Evolutionary conservation across 2,329 filamentous ascomycete species (phyloP).

Genomic region (Alternaria rosae): DNA sequence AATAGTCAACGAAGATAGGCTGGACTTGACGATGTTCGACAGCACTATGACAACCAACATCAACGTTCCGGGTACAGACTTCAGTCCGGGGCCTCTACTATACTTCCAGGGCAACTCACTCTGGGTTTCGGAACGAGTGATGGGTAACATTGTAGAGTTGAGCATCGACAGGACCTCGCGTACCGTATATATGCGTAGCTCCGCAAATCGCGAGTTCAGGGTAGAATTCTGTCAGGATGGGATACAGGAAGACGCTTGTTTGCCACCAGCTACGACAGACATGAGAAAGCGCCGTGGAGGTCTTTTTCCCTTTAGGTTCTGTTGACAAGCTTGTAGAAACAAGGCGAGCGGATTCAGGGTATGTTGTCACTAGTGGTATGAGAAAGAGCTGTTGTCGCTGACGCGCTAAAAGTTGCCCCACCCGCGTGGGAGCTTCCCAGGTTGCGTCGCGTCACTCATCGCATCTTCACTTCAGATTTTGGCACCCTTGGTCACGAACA

Average conservation of each 20-base stretch:
- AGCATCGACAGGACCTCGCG: background rate
- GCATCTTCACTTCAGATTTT: background rate
- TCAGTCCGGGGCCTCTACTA: background rate
- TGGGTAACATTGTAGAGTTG: background rate
- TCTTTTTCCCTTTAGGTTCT: background rate
- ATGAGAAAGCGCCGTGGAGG: background rate
- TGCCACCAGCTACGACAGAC: background rate
- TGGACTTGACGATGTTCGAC: background rate
- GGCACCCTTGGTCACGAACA: background rate
- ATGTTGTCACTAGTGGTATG: background rate
- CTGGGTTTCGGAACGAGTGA: background rate
- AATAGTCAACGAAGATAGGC: background rate
- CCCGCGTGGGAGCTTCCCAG: background rate
- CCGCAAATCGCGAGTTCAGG: background rate
- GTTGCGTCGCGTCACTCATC: background rate
- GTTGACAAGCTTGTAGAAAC: background rate
- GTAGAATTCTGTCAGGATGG: background rate
- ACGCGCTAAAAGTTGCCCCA: constrained; percentile 1
- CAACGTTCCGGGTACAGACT: background rate
- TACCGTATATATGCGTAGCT: background rate
- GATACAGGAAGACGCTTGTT: background rate
- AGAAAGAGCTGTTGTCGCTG: background rate
- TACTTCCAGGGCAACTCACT: background rate
- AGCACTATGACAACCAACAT: background rate
- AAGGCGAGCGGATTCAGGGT: background rate